Conservation (phyloP, 2,329 filamentous ascomycete species). For the Trichoderma breve region DNA sequence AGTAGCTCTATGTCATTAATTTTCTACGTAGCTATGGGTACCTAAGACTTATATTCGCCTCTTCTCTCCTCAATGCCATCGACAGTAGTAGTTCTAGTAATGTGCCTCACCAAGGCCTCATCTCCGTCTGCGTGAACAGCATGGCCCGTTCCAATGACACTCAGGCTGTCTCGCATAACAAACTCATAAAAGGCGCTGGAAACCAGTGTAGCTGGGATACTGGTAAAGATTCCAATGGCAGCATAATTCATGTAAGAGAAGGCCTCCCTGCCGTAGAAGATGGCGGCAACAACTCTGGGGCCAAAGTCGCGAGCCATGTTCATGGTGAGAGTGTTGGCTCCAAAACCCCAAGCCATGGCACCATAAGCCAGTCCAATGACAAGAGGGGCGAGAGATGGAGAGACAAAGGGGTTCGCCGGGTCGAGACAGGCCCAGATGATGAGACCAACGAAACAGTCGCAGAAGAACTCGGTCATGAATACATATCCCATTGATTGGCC, state of each 20-base stretch:
- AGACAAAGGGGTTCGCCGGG: constrained; percentile 57
- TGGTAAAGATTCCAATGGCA: constrained; percentile 55
- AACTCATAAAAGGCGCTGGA: constrained; percentile 55
- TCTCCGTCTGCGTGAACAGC: constrained; percentile 30
- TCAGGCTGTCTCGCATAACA: constrained; percentile 51
- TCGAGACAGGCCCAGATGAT: constrained; percentile 59
- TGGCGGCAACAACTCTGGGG: constrained; percentile 57
- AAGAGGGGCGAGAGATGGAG: constrained; percentile 47
- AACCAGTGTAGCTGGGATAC: constrained; percentile 56
- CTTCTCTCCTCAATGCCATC: constrained; percentile 3
- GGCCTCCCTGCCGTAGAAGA: constrained; percentile 41
- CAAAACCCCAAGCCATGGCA: constrained; percentile 56
- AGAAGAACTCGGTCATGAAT: constrained; percentile 59
- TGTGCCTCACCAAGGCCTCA: constrained; percentile 24
- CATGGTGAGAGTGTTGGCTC: constrained; percentile 52
- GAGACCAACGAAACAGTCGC: constrained; percentile 54
- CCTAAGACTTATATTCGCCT: neutral
- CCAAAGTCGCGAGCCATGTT: constrained; percentile 59
- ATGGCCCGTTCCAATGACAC: constrained; percentile 49
- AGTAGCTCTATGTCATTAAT: neutral
- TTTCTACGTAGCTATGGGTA: neutral
- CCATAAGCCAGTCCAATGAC: constrained; percentile 56
- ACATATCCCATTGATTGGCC: constrained; percentile 54
- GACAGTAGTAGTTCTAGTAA: constrained; percentile 15
- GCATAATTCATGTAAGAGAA: constrained; percentile 39